Percentiles rank a stretch among this genome's conserved stretches.
These are phyloP conservation scores for Pseudevernia furfuracea DNA, from an alignment of 495 filamentous ascomycete genomes.

Conservation along the genomic window DNA sequence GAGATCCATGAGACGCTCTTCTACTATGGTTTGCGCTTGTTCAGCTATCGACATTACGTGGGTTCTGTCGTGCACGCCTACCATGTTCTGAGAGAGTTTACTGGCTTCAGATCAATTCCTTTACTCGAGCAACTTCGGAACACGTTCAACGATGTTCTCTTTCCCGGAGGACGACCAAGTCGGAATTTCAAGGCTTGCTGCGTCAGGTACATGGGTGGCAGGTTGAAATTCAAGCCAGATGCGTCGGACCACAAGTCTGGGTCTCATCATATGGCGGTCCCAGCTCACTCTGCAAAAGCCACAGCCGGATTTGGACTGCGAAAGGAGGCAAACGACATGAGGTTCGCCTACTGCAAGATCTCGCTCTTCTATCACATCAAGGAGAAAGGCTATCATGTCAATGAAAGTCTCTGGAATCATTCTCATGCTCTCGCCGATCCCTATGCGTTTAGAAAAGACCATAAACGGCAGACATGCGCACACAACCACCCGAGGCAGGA, in stretches of 20 bases:
- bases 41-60: constrained; percentile 25
- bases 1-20: constrained; percentile 24
- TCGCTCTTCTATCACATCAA: constrained; percentile 25
- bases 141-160: constrained; percentile 20
- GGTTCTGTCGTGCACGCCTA: constrained; percentile 27
- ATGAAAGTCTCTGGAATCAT: constrained; percentile 7
- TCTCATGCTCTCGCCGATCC: not conserved
- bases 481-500: not conserved
- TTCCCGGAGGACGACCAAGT: constrained; percentile 25
- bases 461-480: not conserved
- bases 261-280: constrained; percentile 23
- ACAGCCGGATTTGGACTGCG: constrained; percentile 24
- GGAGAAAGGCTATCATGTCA: constrained; percentile 18
- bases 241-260: constrained; percentile 20
- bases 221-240: constrained; percentile 22
- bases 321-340: constrained; percentile 16
- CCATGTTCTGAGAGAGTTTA: constrained; percentile 20
- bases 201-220: constrained; percentile 26
- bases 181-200: constrained; percentile 25
- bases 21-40: constrained; percentile 28
- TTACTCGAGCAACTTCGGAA: constrained; percentile 23
- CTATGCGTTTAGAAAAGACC: not conserved
- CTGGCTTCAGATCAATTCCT: constrained; percentile 19
- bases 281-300: constrained; percentile 24
- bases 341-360: constrained; percentile 22